A percentile compares a stretch with the other conserved stretches of the same genome.
These are phyloP conservation scores for Bisporella sp. DNA, from an alignment of 2,329 filamentous ascomycete species.

Conservation along the genomic window DNA sequence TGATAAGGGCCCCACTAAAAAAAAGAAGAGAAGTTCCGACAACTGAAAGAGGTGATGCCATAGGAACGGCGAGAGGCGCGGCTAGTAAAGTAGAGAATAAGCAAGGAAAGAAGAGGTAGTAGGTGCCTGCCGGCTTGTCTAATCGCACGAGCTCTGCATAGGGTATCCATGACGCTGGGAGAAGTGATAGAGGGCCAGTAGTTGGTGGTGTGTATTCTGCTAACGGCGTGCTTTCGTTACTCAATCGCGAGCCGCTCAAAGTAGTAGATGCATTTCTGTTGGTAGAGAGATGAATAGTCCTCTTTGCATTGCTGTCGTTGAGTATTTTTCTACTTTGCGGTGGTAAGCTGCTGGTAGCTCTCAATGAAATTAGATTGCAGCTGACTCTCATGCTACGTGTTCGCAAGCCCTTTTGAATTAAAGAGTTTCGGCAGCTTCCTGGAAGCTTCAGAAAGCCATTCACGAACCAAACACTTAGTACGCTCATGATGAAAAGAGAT, in stretches of 20 bases:
- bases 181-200: conserved; percentile 60
- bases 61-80: conserved; percentile 58
- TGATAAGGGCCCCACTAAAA: conserved; percentile 69
- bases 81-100: conserved; percentile 79
- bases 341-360: no score
- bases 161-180: conserved; percentile 66
- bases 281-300: not conserved
- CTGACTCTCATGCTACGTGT: no score
- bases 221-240: not conserved
- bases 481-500: not conserved
- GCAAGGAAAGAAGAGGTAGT: conserved; percentile 82
- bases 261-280: not conserved
- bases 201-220: conserved; percentile 44
- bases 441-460: not conserved
- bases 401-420: not conserved
- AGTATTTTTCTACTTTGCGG: no score
- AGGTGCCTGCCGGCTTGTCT: conserved; percentile 74
- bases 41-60: conserved; percentile 53
- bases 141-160: conserved; percentile 78
- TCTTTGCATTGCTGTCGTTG: no score
- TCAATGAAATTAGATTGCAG: no score
- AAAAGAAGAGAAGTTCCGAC: conserved; percentile 63
- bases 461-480: not conserved
- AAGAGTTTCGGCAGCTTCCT: not conserved
- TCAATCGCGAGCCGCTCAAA: not conserved